Percentiles rank a stretch among this genome's conserved stretches.
These are phyloP conservation scores for Pestalotiopsis fici DNA, from an alignment of 2,329 filamentous ascomycete species.

Conservation along the genomic window DNA sequence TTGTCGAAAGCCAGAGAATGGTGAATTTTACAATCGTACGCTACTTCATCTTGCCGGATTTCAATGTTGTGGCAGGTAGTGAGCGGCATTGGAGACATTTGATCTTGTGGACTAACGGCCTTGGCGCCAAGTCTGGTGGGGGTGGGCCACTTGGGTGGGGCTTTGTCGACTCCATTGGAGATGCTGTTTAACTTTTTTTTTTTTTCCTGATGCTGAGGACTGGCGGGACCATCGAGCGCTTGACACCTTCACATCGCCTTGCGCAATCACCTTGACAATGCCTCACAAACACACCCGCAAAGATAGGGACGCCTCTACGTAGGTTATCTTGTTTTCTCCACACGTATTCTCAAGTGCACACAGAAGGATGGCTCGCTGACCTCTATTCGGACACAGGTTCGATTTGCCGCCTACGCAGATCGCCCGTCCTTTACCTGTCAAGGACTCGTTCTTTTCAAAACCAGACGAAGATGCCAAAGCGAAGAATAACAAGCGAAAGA, in stretches of 20 bases:
- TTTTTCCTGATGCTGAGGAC: not conserved
- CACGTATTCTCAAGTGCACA: no score
- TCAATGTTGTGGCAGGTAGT: not conserved
- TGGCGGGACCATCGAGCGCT: not conserved
- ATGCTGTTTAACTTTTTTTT: not conserved
- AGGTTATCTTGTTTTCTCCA: constrained; percentile 19
- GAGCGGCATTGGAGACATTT: no score
- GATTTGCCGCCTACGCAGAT: constrained; percentile 50
- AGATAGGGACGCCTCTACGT: constrained; percentile 56
- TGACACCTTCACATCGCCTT: not conserved
- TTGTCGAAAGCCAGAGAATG: no score
- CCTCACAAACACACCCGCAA: constrained; percentile 85
- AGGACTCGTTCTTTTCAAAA: constrained; percentile 20
- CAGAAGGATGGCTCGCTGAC: constrained; percentile 16
- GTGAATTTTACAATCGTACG: no score
- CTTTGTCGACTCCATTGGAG: not conserved
- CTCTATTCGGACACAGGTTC: constrained; percentile 35
- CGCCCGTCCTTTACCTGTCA: constrained; percentile 52
- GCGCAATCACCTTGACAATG: constrained; percentile 50
- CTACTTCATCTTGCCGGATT: no score
- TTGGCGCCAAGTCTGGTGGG: not conserved
- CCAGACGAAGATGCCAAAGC: constrained; percentile 23
- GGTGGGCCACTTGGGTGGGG: not conserved
- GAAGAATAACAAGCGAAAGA: constrained; percentile 47
- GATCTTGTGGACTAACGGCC: not conserved